Evolutionary conservation across 1,284 basidiomycete genomes (phyloP).

Genomic region (Melampsora abietis-canadensis): DNA sequence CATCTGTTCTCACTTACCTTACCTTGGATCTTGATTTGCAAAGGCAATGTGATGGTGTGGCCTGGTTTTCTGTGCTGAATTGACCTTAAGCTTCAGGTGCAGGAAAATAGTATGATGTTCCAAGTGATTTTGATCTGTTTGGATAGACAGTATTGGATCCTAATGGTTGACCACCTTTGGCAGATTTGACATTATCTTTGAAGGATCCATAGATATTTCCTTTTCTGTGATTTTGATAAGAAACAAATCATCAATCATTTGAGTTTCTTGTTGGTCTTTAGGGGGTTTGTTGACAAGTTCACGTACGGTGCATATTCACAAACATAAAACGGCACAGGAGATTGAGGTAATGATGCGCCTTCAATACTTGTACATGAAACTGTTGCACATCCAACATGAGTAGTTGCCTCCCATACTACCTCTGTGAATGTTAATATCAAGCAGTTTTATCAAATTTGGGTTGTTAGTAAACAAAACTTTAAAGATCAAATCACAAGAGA

Average conservation of each 20-base stretch:
- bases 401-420: conserved; percentile 32
- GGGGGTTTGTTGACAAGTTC: too few relatives aligned
- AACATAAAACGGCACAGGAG: conserved; percentile 38
- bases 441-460: not conserved
- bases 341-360: conserved; percentile 37
- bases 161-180: conserved; percentile 6
- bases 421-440: conserved; percentile 21
- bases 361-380: conserved; percentile 20
- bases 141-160: not conserved
- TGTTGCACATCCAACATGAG: conserved; percentile 33
- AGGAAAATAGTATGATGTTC: not conserved
- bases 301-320: conserved; percentile 42
- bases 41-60: too few relatives aligned
- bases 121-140: not conserved
- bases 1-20: too few relatives aligned
- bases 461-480: not conserved
- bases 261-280: too few relatives aligned
- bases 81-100: not conserved
- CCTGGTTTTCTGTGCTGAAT: too few relatives aligned
- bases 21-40: too few relatives aligned
- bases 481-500: not conserved
- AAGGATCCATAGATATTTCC: not conserved
- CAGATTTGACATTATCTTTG: not conserved
- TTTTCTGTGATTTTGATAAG: not conserved
- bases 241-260: too few relatives aligned